Percentiles rank a stretch among this genome's conserved stretches.
phyloP scores from a whole-genome alignment of 2,329 filamentous ascomycete species.

The Colletotrichum sojae region DNA sequence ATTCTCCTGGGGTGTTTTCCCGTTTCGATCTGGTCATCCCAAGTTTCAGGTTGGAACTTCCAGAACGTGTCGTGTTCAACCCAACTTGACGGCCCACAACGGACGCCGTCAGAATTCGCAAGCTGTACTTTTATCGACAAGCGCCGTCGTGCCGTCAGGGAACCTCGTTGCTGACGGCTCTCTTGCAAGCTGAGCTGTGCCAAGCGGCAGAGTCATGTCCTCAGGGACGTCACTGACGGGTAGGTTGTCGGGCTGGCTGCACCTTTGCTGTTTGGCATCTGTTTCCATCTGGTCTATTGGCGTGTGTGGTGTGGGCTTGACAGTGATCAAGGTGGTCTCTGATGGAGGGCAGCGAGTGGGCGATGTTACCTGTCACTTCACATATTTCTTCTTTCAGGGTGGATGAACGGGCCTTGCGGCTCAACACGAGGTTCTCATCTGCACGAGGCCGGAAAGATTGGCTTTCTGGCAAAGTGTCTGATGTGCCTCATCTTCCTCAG shows the following conservation, averaged over 20 bases:
- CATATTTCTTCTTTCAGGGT: background rate
- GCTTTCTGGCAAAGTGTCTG: background rate
- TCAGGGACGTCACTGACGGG: constrained; percentile 17
- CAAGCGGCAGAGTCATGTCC: constrained; percentile 2
- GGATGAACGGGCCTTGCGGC: background rate
- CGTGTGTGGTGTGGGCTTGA: background rate
- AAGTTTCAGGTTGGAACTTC: constrained; percentile 40
- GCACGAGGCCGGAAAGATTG: constrained; percentile 12
- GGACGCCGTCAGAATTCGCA: constrained; percentile 34
- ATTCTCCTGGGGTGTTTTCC: constrained; percentile 1
- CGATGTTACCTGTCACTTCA: background rate
- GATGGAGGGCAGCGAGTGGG: background rate
- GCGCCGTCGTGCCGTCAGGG: constrained; percentile 11
- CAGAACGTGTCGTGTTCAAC: constrained; percentile 35
- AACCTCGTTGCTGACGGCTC: background rate
- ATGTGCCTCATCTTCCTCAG: background rate
- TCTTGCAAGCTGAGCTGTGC: background rate
- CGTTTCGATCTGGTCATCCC: constrained; percentile 33
- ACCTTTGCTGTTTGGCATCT: background rate
- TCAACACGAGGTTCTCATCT: background rate
- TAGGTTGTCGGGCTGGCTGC: constrained; percentile 1
- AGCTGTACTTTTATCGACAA: constrained; percentile 39
- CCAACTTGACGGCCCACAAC: constrained; percentile 32
- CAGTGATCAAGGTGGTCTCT: background rate
- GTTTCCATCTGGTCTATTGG: background rate